Evolutionary conservation across 768 basidiomycete genomes (phyloP), one percentile per base, ranked within the genome.

Genomic region (Lentinula guzmanii): DNA sequence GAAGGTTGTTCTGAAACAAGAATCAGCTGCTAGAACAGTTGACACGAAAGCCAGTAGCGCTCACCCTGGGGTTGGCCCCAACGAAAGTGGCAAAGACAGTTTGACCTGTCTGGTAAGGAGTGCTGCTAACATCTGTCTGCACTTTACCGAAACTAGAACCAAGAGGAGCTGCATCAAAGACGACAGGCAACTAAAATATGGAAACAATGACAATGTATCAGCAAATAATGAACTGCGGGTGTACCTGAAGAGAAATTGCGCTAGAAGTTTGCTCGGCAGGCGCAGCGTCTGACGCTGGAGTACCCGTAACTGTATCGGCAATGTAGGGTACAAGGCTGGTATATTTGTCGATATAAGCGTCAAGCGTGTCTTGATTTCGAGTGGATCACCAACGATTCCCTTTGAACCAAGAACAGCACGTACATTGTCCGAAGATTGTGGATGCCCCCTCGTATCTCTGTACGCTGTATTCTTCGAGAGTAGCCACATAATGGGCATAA

Each of bases 381-480:
- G 18, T 5, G 16, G 24, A 41, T 11, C 35, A 13, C 5, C 34
- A 54, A 33, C 18, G n/a, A 37, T n/a, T 6, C 35, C 28, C 28
- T 5, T 15, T 35, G 16, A 21, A 37, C 34, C 53, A 18, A 8
- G 11, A 24, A 39, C 8, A 41, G 18, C 4, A 77, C 86, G 70
- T 65, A 91, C 91, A 82, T 61, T 79, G 84, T 42, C 91, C 90
- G 71, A 84, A 91, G 50, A 91, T 77, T 8, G 88, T 91, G 48
- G 90, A 91, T 0, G 88, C 90, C 54, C 90, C 91, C 72, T 92
- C 91, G 65, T 91, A 91, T 54, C 91, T 79, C 71, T 92, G 91
- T 13, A 89, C 73, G 24, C 78, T 72, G 69, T 90, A 91, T 70
- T 90, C 89, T 70, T 92, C 89, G 9, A 74, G 78, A 33, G 89